phyloP scores from a whole-genome alignment of 2,329 filamentous ascomycete species.

The Clonostachys solani region DNA sequence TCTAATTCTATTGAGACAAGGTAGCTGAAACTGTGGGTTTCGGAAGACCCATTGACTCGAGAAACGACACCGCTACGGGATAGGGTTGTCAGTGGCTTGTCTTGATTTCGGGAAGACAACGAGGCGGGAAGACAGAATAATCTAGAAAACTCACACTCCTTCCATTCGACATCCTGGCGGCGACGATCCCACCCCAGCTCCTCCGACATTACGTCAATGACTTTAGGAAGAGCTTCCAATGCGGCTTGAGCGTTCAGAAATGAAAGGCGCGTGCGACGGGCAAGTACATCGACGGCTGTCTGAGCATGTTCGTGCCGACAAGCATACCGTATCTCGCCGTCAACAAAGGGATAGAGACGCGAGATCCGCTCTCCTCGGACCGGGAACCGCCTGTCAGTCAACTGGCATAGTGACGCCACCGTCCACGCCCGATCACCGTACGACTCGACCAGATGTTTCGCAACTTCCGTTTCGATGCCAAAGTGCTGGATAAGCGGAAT shows the following conservation, averaged over 20 bases:
- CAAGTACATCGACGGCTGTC: slow-evolving; percentile 83
- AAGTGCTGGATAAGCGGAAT: slow-evolving; percentile 95
- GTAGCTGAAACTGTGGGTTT: slow-evolving; percentile 54
- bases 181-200: slow-evolving; percentile 75
- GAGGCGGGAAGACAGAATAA: background rate
- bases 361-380: slow-evolving; percentile 78
- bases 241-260: slow-evolving; percentile 92
- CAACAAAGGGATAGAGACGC: slow-evolving; percentile 81
- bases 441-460: slow-evolving; percentile 79
- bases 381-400: slow-evolving; percentile 77
- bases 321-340: slow-evolving; percentile 87
- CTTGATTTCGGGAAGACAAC: no score
- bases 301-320: slow-evolving; percentile 88
- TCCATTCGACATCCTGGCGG: slow-evolving; percentile 78
- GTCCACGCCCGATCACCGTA: slow-evolving; percentile 94
- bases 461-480: slow-evolving; percentile 86
- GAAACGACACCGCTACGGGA: slow-evolving; percentile 47
- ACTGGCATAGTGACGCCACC: slow-evolving; percentile 73
- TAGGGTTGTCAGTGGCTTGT: background rate
- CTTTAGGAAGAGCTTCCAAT: slow-evolving; percentile 75
- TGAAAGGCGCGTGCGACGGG: slow-evolving; percentile 76
- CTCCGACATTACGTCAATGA: slow-evolving; percentile 86
- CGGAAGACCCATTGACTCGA: slow-evolving; percentile 64
- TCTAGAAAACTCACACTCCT: slow-evolving; percentile 50
- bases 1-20: no score